A percentile compares a stretch with the other conserved stretches of the same genome.
These are phyloP conservation scores for Candolleomyces aberdarensis DNA, from an alignment of 768 basidiomycete species.

Conservation along the genomic window DNA sequence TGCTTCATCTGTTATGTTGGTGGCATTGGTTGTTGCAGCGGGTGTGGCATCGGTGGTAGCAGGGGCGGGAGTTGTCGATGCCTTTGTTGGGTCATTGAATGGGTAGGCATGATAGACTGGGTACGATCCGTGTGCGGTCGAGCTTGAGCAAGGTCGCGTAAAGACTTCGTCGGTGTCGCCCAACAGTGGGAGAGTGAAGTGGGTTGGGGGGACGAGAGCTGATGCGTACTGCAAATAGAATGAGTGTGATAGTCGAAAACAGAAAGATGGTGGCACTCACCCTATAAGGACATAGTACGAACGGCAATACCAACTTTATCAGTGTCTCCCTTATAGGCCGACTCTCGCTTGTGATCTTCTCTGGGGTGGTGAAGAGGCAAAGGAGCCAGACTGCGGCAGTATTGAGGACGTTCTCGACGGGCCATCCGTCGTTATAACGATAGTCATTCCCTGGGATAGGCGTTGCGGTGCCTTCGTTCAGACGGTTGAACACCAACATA, in stretches of 20 bases:
- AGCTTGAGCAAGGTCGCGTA: background rate
- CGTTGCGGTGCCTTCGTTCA: conserved; percentile 32
- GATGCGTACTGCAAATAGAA: conserved; percentile 26
- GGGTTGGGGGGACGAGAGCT: conserved; percentile 56
- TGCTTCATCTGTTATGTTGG: too few species aligned
- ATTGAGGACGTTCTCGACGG: conserved; percentile 44
- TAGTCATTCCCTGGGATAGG: background rate
- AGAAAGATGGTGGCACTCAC: background rate
- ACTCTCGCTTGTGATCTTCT: conserved; percentile 24
- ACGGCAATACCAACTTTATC: conserved; percentile 24
- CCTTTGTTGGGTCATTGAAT: background rate
- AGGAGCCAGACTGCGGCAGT: conserved; percentile 58
- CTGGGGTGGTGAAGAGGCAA: conserved; percentile 49
- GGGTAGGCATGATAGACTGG: conserved; percentile 28
- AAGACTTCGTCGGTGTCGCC: background rate
- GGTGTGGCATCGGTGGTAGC: too few species aligned
- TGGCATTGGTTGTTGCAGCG: too few species aligned
- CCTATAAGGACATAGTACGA: conserved; percentile 43
- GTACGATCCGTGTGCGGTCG: conserved; percentile 12
- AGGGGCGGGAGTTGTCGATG: too few species aligned
- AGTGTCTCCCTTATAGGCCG: conserved; percentile 22
- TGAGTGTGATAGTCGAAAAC: background rate
- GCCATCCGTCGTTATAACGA: conserved; percentile 48
- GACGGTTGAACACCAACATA: conserved; percentile 27
- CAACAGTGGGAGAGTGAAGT: conserved; percentile 48